phyloP scores from a whole-genome alignment of 2,329 filamentous ascomycete species.

The Sarocladiaceae sp. region DNA sequence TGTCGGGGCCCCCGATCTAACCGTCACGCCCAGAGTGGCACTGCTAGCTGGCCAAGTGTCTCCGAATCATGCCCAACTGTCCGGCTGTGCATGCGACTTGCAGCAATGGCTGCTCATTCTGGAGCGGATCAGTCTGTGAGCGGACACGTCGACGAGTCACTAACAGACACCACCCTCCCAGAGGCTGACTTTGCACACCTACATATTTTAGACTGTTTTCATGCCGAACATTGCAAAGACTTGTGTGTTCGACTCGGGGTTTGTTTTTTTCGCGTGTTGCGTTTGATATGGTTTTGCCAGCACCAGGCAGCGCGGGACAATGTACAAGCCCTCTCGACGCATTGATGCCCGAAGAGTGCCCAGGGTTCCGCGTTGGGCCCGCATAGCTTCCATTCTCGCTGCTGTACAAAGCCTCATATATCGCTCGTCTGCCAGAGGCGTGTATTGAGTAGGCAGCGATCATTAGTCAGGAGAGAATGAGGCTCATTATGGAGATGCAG shows the following conservation, averaged over 20 bases:
- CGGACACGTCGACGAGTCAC: constrained; percentile 1
- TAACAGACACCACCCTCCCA: background rate
- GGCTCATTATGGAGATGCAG: too few species aligned
- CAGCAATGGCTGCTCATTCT: background rate
- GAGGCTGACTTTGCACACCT: constrained; percentile 3
- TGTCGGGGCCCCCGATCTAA: too few species aligned
- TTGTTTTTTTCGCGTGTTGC: too few species aligned
- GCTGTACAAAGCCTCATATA: background rate
- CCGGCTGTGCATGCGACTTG: background rate
- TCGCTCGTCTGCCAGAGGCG: constrained; percentile 1
- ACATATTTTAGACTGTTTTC: background rate
- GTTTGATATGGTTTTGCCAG: background rate
- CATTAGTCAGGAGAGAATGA: too few species aligned
- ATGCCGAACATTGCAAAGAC: too few species aligned
- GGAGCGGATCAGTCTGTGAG: background rate
- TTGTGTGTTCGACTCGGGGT: too few species aligned
- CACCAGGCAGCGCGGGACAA: background rate
- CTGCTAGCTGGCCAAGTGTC: too few species aligned
- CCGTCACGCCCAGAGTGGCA: too few species aligned
- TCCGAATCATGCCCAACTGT: background rate
- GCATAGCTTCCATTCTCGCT: background rate
- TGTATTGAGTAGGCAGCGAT: too few species aligned
- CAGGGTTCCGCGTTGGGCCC: constrained; percentile 7
- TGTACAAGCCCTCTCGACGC: constrained; percentile 1
- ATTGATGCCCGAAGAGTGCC: constrained; percentile 6